Percentiles rank a stretch among this genome's conserved stretches.
Evolutionary conservation across 2,329 filamentous ascomycete genomes (phyloP).

Genomic region (Nothophaeocryptopus gaeumannii): DNA sequence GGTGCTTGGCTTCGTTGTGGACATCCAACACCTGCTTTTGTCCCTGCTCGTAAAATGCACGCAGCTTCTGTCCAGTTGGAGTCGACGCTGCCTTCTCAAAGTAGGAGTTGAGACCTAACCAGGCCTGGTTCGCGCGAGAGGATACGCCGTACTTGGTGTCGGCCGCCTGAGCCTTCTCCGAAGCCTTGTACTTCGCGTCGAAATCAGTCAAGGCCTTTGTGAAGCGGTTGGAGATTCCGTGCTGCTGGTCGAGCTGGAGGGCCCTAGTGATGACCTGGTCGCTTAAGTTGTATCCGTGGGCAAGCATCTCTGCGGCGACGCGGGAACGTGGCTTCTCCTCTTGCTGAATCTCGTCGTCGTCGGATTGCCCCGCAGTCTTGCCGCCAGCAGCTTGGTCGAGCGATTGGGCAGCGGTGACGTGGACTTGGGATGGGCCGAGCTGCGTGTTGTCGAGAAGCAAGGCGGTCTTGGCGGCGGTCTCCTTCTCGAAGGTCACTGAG

Average conservation of each 20-base stretch:
- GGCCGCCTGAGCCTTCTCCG: constrained; percentile 77
- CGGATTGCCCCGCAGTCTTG: constrained; percentile 55
- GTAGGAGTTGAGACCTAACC: constrained; percentile 74
- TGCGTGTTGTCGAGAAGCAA: constrained; percentile 96
- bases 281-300: constrained; percentile 84
- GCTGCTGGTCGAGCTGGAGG: constrained; percentile 83
- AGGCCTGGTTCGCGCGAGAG: constrained; percentile 65
- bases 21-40: constrained; percentile 92
- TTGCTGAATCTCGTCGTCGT: constrained; percentile 69
- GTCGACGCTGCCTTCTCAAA: constrained; percentile 90
- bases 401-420: constrained; percentile 71
- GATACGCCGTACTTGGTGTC: constrained; percentile 83
- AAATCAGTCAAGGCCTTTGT: constrained; percentile 71
- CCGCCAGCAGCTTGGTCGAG: constrained; percentile 62
- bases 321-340: constrained; percentile 95
- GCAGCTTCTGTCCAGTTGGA: constrained; percentile 82
- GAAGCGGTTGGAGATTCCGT: constrained; percentile 81
- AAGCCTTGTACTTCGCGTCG: constrained; percentile 82
- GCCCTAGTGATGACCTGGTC: constrained; percentile 75
- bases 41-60: constrained; percentile 80
- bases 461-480: constrained; percentile 93
- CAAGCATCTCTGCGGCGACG: constrained; percentile 93
- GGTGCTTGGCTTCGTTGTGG: constrained; percentile 80
- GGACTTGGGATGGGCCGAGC: constrained; percentile 71
- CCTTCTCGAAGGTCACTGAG: constrained; percentile 94